phyloP scores from a whole-genome alignment of 352 stramenopile genomes.

The Globisporangium ultimum region DNA sequence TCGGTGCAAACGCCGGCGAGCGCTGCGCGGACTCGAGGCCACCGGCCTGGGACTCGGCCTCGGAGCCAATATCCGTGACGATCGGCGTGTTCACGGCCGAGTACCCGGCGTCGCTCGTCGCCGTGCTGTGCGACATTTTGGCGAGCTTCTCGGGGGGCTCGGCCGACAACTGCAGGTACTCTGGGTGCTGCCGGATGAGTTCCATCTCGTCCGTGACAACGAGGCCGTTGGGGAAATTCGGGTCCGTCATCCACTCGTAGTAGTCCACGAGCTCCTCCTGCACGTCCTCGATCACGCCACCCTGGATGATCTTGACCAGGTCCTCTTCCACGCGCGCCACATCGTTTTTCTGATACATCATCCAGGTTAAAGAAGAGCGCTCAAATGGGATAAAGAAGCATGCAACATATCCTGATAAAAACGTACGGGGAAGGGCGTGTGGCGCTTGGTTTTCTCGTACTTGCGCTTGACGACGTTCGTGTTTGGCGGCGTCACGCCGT shows the following conservation, averaged over 20 bases:
- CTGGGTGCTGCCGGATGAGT: constrained; percentile 75
- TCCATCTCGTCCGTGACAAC: constrained; percentile 80
- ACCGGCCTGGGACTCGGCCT: constrained; percentile 56
- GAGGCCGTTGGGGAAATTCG: constrained; percentile 64
- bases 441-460: constrained; percentile 84
- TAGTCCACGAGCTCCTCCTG: constrained; percentile 86
- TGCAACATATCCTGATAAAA: no score
- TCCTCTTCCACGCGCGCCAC: constrained; percentile 82
- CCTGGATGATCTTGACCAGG: constrained; percentile 76
- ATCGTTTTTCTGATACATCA: constrained; percentile 86
- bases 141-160: constrained; percentile 35
- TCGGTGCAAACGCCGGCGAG: constrained; percentile 50
- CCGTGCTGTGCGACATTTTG: constrained; percentile 24
- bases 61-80: constrained; percentile 62
- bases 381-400: no score
- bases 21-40: constrained; percentile 53
- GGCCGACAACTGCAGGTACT: constrained; percentile 68
- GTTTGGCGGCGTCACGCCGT: constrained; percentile 79
- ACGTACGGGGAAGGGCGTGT: constrained; percentile 73
- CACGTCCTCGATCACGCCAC: constrained; percentile 72
- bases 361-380: no score
- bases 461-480: constrained; percentile 88
- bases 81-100: constrained; percentile 72
- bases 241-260: constrained; percentile 84
- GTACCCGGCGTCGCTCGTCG: constrained; percentile 25